Evolutionary conservation across 73 alveolate genomes (phyloP), one percentile per base, ranked within the genome.

Genomic region (Effrenium voratum): DNA sequence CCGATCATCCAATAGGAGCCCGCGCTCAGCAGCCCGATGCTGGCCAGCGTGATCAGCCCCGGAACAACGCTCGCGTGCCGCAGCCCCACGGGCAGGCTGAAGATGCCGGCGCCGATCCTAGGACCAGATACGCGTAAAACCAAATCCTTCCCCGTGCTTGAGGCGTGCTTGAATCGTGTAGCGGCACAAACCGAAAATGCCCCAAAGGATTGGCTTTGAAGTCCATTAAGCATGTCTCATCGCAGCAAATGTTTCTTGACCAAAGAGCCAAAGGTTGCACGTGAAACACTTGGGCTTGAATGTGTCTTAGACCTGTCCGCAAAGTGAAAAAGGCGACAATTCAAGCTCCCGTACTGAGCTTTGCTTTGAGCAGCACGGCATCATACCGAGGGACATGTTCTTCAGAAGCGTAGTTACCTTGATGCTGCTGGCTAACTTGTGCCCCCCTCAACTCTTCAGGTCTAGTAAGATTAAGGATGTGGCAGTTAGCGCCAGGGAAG

Each of bases 1-100:
- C 97, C 97, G 15, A 90, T 75, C 97, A 90, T 90, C 97, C 97
- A 90, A 13, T 90, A 90, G 75, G 97, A 90, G 72, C 97, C 75
- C 24, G 97, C 97, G 40, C 97, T 90, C 36, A 90, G 87, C 30
- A 90, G 22, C 43, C 97, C 97, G 26, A 90, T 90, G 87, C 52
- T 90, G 72, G 76, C 97, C 87, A 90, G 36, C 49, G 68, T 55
- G 12, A 90, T 50, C 87, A 90, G 87, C 19, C 97, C 97, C 57
- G 97, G 97, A n/a, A 90, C 41, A 5, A 87, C 87, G 34, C 87
- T 90, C 16, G 97, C 97, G 34, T 90, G 66, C 43, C 97, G 97
- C 47, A 90, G 86, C 36, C 97, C 97, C 75, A 90, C 83, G 36
- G 97, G 97, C 86, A 90, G 79, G 30, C 87, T 66, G 55, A 90